Evolutionary conservation across 192 early-diverging fungal genomes (phyloP), one percentile per base, ranked within the genome.

Genomic region (Coemansia sp.): DNA sequence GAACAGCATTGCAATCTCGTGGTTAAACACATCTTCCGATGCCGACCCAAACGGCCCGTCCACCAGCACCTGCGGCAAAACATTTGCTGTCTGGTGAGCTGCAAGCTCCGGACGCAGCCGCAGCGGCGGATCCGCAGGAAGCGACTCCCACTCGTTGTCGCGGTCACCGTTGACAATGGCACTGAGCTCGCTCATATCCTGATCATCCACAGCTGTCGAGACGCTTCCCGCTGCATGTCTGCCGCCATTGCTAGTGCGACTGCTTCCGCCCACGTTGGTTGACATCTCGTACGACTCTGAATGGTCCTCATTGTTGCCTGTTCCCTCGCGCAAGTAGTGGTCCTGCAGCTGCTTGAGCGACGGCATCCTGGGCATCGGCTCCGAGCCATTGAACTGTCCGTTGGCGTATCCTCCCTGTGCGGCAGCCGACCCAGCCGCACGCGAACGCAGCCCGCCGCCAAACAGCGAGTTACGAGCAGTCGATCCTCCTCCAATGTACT

Each of bases 21-120:
- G 92, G 65, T 93, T 88, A 42, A 91, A 93, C 58, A 91, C 91
- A 79, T 93, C 92, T 76, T 93, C 92, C 11, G 88, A 87, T 11
- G 91, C 89, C 39, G 87, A 85, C 0, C 92, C 92, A 70, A 91
- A 93, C 32, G 90, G 89, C 26, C 92, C 92, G 66, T 93, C 92
- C 39, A 93, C 73, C 75, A 90, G 85, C 32, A 93, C 78, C 52
- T 86, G 77, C 32, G 92, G 92, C 61, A 93, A 22, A 57, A 81
- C 69, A 37, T 58, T 81, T 5, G 78, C 78, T 21, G 69, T 62
- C 67, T 67, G 65, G 48, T 81, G 78, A 8, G 71, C 73, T 8
- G 42, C 61, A 16, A 54, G 42, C 52, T 69, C 73, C 2, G 63
- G 52, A 8, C 63, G 46, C 15, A 61, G 26, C 47, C 52, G 68